These are phyloP conservation scores for Sporothrix luriei DNA, from an alignment of 2,329 filamentous ascomycete species.

Conservation along the genomic window DNA sequence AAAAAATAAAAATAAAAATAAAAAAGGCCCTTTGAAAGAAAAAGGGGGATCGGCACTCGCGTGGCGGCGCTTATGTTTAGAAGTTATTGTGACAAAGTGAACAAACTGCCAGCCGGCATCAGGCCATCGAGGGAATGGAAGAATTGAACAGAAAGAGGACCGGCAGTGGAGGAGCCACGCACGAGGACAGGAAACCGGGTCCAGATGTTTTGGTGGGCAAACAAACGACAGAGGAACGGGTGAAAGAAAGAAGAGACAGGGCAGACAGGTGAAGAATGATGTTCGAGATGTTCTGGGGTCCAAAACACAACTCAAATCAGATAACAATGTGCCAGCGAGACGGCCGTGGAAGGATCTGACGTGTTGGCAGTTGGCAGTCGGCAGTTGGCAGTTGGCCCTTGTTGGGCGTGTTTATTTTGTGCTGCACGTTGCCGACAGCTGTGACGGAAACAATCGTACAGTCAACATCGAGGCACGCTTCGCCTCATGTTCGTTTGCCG, in stretches of 20 bases:
- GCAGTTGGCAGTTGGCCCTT: background rate
- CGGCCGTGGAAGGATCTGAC: too few species aligned
- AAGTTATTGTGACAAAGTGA: background rate
- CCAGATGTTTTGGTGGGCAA: background rate
- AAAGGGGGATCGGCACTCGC: conserved; percentile 8
- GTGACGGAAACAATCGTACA: background rate
- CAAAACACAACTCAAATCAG: background rate
- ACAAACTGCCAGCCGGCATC: conserved; percentile 12
- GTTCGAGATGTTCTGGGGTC: background rate
- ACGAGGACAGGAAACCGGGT: background rate
- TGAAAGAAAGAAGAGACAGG: background rate
- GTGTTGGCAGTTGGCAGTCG: background rate
- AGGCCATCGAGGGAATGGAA: conserved; percentile 7
- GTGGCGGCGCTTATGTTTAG: conserved; percentile 6
- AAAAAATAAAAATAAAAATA: background rate
- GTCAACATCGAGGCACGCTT: background rate
- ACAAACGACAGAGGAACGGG: background rate
- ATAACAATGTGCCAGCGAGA: too few species aligned
- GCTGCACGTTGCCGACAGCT: background rate
- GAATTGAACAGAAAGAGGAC: background rate
- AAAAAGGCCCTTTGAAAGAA: background rate
- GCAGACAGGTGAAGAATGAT: background rate
- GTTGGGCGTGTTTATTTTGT: conserved; percentile 6
- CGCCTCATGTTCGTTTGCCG: background rate
- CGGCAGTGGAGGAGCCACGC: background rate